Evolutionary conservation across 2,329 filamentous ascomycete genomes (phyloP).

Genomic region (Mollisiaceae sp.): DNA sequence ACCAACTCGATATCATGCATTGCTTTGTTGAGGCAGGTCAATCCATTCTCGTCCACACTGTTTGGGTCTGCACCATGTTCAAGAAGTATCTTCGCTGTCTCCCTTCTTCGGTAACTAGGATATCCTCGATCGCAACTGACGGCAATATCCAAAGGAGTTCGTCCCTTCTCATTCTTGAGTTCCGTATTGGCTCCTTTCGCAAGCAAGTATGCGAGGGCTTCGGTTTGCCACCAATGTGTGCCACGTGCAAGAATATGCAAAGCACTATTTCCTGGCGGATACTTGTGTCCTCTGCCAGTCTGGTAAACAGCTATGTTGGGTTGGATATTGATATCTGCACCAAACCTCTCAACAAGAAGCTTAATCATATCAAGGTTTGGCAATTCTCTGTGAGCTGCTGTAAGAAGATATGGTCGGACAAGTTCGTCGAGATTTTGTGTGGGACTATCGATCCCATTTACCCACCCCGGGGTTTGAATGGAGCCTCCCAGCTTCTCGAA

Average conservation of each 20-base stretch:
- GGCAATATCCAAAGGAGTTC: slow-evolving; percentile 15
- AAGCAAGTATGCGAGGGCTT: slow-evolving; percentile 28
- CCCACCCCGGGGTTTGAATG: slow-evolving; percentile 14
- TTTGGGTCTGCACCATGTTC: slow-evolving; percentile 26
- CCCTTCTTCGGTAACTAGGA: slow-evolving; percentile 1
- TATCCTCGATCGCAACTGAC: slow-evolving; percentile 17
- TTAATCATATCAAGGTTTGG: slow-evolving; percentile 46
- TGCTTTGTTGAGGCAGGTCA: slow-evolving; percentile 27
- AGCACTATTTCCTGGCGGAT: slow-evolving; percentile 15
- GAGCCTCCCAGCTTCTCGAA: slow-evolving; percentile 17
- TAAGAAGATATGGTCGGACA: slow-evolving; percentile 28
- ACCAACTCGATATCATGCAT: slow-evolving; percentile 28
- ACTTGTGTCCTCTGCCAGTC: background rate
- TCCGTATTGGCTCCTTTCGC: slow-evolving; percentile 22
- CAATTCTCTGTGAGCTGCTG: slow-evolving; percentile 40
- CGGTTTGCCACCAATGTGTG: slow-evolving; percentile 25
- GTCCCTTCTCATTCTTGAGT: slow-evolving; percentile 17
- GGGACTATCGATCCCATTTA: slow-evolving; percentile 11
- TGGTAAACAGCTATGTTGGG: slow-evolving; percentile 1
- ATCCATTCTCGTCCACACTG: slow-evolving; percentile 16
- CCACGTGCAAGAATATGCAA: slow-evolving; percentile 24
- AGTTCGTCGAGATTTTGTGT: background rate
- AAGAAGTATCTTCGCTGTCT: slow-evolving; percentile 18
- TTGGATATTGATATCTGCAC: slow-evolving; percentile 42
- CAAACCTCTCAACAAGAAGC: slow-evolving; percentile 44